Conservation (phyloP, 1,284 basidiomycete species). For the Schizophyllum amplum region DNA sequence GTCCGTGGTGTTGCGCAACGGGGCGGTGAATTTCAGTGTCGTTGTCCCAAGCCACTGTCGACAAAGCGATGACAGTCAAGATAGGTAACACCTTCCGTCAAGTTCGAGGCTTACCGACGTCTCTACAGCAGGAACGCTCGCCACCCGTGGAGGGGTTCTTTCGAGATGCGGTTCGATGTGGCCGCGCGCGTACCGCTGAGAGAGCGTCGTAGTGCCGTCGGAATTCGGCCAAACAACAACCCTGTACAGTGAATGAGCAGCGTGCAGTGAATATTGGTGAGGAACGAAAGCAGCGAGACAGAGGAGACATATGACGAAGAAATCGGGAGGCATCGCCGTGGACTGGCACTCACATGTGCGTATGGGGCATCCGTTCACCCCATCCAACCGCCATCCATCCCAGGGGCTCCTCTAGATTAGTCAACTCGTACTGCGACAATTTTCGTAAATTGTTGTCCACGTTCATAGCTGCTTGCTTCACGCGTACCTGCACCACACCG, state of each 20-base stretch:
- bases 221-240: background rate
- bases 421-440: background rate
- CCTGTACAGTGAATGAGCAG: background rate
- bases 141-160: background rate
- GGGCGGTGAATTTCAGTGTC: background rate
- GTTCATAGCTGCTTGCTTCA: too few species aligned
- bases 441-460: too few species aligned
- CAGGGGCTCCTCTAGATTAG: background rate
- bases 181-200: background rate
- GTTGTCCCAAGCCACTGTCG: background rate
- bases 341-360: background rate
- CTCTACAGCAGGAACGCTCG: background rate
- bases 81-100: too few species aligned
- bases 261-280: too few species aligned
- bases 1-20: background rate
- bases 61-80: background rate
- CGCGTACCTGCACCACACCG: background rate
- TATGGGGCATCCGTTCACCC: background rate
- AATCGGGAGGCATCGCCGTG: too few species aligned
- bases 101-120: background rate
- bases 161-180: background rate
- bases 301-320: too few species aligned
- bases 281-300: too few species aligned
- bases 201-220: background rate
- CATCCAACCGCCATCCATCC: background rate